Percentiles rank a stretch among this genome's conserved stretches.
phyloP scores from a whole-genome alignment of 1,284 basidiomycete species.

The Chiua sp. region DNA sequence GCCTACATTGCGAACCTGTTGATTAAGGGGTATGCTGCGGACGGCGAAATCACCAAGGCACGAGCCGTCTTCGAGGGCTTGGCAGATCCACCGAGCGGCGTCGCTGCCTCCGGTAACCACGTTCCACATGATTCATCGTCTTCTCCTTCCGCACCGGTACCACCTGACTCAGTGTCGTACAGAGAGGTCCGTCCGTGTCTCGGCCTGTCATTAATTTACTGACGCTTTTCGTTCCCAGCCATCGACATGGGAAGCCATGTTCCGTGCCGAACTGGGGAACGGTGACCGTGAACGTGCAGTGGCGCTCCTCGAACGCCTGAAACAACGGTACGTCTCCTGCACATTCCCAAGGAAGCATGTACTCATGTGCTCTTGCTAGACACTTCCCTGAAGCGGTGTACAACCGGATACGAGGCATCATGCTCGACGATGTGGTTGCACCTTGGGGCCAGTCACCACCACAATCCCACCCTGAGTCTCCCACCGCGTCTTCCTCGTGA shows the following conservation, averaged over 20 bases:
- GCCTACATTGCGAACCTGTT: conserved; percentile 96
- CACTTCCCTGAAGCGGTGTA: conserved; percentile 77
- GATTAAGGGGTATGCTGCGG: conserved; percentile 87
- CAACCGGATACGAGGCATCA: conserved; percentile 67
- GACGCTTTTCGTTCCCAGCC: conserved; percentile 50
- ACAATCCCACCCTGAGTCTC: conserved; percentile 15
- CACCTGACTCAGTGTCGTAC: conserved; percentile 70
- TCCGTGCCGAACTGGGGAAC: conserved; percentile 86
- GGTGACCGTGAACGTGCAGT: conserved; percentile 77
- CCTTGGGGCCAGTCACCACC: conserved; percentile 33
- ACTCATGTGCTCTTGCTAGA: conserved; percentile 39
- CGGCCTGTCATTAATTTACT: not conserved
- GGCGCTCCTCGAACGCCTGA: conserved; percentile 77
- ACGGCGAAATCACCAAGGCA: conserved; percentile 73
- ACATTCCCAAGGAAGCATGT: not conserved
- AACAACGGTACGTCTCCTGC: conserved; percentile 62
- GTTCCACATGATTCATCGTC: conserved; percentile 59
- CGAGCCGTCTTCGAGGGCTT: conserved; percentile 85
- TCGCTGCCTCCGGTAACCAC: conserved; percentile 92
- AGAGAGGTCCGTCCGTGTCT: conserved; percentile 73
- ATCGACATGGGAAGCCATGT: conserved; percentile 94
- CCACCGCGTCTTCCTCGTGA: conserved; percentile 5
- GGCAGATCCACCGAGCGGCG: conserved; percentile 83
- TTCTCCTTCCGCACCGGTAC: conserved; percentile 13
- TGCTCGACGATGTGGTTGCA: conserved; percentile 56